Base-by-base conservation (phyloP, 1,284 basidiomycete genomes). In the Hemileccinum hortonii region DNA sequence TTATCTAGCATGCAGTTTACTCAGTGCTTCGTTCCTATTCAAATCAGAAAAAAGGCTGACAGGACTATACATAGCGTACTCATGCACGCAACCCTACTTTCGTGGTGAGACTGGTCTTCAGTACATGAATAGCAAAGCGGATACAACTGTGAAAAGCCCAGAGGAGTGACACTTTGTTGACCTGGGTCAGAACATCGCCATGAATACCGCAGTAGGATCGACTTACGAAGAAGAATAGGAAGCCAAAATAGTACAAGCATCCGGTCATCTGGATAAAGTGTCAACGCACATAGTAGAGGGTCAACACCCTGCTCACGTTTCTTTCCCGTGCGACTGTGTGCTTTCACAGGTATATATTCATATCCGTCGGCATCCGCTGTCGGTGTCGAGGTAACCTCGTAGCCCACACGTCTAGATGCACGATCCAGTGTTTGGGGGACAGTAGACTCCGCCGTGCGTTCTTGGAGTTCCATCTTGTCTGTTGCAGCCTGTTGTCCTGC, bases 241-340 rank as follows among this genome's bases (percentile, higher is more conserved):
- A 97, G 80, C 94, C 94, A 98, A 79, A 98, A 97, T 52, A 92
- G 73, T 47, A 94, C 72, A 44, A 98, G 81, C 94, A 98, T 97
- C 44, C 86, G 85, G 69, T 98, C 94, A 70, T 91, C 93, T 92
- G 62, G 22, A 60, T 11, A 36, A 40, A 11, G 10, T 19, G 47
- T 63, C 29, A 66, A 18, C 7, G 47, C 15, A 32, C 6, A 6
- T 0, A 7, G 22, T 4, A 35, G 3, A 37, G 24, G 40, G 7
- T 29, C 42, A 43, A 29, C 40, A 46, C 40, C 32, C 18, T 58
- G 75, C 86, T 70, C 67, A 91, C 89, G 83, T 75, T 90, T 89
- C 75, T 86, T 79, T 49, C 77, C 63, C 64, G 81, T 78, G 49
- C 77, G 75, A 9, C 75, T 66, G 62, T 79, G 79, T 51, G 76